Evolutionary conservation across 2,329 filamentous ascomycete genomes (phyloP), one percentile per base, ranked within the genome.

Genomic region (Cladosporium sp.): DNA sequence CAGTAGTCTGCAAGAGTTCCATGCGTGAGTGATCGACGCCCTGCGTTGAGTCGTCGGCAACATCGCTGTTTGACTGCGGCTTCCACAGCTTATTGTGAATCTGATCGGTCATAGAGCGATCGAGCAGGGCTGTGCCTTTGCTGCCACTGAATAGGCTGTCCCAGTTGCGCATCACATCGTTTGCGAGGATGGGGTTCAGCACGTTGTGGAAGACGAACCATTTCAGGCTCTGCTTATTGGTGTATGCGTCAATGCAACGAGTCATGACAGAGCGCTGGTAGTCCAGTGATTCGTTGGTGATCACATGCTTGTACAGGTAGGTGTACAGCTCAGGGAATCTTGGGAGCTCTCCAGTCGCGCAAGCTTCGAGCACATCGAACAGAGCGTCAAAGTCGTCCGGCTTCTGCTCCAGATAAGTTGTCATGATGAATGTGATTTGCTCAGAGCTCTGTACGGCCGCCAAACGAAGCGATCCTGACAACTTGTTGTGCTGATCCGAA

Each of bases 41-140:
- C 61, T 92, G 89, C 3, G 80, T 82, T 30, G 85, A 82, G 61
- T 97, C 93, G 59, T 97, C 92, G 34, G 84, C 83, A 18, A 59
- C 64, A 68, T 95, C 90, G 20, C 86, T 83, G 27, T 90, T 76
- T 56, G 73, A 69, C 52, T 95, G 89, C 18, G 90, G 86, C 67
- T 89, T 92, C 95, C 93, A 99, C 47, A 99, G 84, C 67, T 91
- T 93, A 60, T 85, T 85, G 67, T 95, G 90, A 54, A 99, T 88
- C 7, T 88, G 86, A 54, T 96, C 91, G 29, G 93, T 91, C 70
- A 99, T 84, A 42, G 82, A 76, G 65, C 85, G 86, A 66, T 99
- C 91, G 70, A 97, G 87, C 17, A 99, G 74, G 51, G 84, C 85
- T 12, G 83, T 86, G 3, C 78, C 79, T 57, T 77, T 77, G 34